These are phyloP conservation scores for Diaporthe sp. DNA, from an alignment of 2,329 filamentous ascomycete genomes.

Conservation along the genomic window DNA sequence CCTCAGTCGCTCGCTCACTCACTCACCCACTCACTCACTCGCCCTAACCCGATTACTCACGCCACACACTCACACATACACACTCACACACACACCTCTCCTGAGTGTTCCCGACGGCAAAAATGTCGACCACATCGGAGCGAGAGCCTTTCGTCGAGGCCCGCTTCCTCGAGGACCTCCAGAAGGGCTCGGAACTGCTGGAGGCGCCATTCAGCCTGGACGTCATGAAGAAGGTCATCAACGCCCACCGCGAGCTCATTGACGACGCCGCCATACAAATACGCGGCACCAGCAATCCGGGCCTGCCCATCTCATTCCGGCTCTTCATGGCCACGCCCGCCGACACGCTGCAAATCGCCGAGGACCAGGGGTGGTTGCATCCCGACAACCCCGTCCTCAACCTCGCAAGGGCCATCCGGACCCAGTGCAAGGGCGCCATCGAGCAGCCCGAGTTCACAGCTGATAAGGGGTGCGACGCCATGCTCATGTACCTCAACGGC, in stretches of 20 bases:
- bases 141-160: conserved; percentile 38
- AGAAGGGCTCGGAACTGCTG: conserved; percentile 26
- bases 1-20: no score
- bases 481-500: conserved; percentile 35
- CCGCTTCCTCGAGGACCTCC: conserved; percentile 38
- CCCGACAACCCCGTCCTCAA: conserved; percentile 31
- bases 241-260: conserved; percentile 37
- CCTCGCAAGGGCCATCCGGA: conserved; percentile 13
- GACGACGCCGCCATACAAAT: conserved; percentile 39
- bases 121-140: conserved; percentile 40
- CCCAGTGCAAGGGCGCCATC: conserved; percentile 29
- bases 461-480: conserved; percentile 34
- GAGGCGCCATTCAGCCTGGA: conserved; percentile 25
- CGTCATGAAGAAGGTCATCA: conserved; percentile 32
- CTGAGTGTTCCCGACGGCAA: background rate
- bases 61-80: background rate
- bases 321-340: conserved; percentile 36
- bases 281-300: conserved; percentile 15
- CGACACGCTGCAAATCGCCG: conserved; percentile 36
- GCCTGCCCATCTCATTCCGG: conserved; percentile 31
- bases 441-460: conserved; percentile 39
- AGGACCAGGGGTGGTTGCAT: conserved; percentile 31
- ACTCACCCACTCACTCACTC: background rate
- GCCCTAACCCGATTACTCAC: background rate
- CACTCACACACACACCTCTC: background rate